phyloP scores from a whole-genome alignment of 2,329 filamentous ascomycete genomes.

The Fusarium chaquense region DNA sequence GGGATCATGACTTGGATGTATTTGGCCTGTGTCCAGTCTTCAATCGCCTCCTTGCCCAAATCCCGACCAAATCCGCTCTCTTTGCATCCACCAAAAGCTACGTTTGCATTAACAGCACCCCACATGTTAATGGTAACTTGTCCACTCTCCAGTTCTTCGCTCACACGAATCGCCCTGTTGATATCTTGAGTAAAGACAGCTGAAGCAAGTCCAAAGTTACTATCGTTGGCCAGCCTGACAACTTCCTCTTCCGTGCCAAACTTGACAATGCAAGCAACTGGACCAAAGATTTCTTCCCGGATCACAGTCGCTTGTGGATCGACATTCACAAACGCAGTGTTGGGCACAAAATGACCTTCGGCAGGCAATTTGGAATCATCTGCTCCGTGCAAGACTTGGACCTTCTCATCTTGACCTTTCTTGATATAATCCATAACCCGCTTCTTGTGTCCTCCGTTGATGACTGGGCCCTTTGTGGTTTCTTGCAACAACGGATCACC shows the following conservation, averaged over 20 bases:
- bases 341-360: conserved; percentile 46
- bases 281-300: conserved; percentile 28
- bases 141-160: conserved; percentile 66
- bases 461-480: conserved; percentile 55
- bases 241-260: conserved; percentile 30
- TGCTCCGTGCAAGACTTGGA: conserved; percentile 29
- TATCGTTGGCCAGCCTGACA: conserved; percentile 21
- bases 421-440: conserved; percentile 57
- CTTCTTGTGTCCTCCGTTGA: conserved; percentile 74
- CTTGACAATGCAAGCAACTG: conserved; percentile 21
- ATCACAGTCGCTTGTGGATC: conserved; percentile 8
- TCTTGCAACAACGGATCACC: conserved; percentile 42
- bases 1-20: not conserved
- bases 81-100: conserved; percentile 53
- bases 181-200: conserved; percentile 65
- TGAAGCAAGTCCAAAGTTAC: conserved; percentile 18
- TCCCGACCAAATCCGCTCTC: conserved; percentile 51
- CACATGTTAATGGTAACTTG: conserved; percentile 72
- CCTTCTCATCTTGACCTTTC: conserved; percentile 30
- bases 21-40: conserved; percentile 46
- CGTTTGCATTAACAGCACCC: conserved; percentile 44
- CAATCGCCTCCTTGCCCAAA: conserved; percentile 50
- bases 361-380: not conserved
- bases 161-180: conserved; percentile 42
- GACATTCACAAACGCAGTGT: conserved; percentile 48